Conservation (phyloP, 2,329 filamentous ascomycete species). For the Aspergillus oerlinghausenensis region DNA sequence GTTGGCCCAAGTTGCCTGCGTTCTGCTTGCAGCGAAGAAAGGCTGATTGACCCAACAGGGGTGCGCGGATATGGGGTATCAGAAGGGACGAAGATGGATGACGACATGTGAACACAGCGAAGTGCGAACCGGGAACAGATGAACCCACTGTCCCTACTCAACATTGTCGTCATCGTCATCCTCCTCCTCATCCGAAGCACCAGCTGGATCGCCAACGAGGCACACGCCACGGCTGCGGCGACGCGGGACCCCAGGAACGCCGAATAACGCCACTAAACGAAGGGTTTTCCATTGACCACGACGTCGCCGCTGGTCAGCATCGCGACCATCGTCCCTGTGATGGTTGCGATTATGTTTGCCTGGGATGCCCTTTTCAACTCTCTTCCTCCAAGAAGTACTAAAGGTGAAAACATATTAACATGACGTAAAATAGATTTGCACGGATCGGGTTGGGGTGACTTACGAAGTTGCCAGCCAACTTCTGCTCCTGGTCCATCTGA, state of each 20-base stretch:
- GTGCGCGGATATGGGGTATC: conserved; percentile 2
- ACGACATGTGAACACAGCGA: conserved; percentile 11
- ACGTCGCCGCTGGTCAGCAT: conserved; percentile 31
- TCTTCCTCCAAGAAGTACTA: conserved; percentile 95
- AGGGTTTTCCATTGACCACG: conserved; percentile 29
- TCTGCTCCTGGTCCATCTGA: conserved; percentile 97
- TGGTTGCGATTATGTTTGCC: conserved; percentile 35
- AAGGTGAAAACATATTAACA: conserved; percentile 8
- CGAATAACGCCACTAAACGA: conserved; percentile 36
- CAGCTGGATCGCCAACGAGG: conserved; percentile 52
- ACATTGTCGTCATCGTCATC: conserved; percentile 50
- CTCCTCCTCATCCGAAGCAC: conserved; percentile 54
- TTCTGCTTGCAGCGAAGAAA: conserved; percentile 6
- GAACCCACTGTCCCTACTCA: conserved; percentile 11
- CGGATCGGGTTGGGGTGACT: conserved; percentile 35
- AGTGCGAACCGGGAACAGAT: conserved; percentile 7
- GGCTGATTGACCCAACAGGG: conserved; percentile 1
- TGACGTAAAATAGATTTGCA: background rate
- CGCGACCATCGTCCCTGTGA: conserved; percentile 33
- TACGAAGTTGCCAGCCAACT: conserved; percentile 85
- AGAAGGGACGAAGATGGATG: conserved; percentile 12
- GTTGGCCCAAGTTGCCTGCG: conserved; percentile 3
- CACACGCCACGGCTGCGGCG: conserved; percentile 22
- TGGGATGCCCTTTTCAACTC: conserved; percentile 62
- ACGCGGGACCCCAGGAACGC: conserved; percentile 41